A percentile compares a stretch with the other conserved stretches of the same genome.
Evolutionary conservation across 2,329 filamentous ascomycete genomes (phyloP).

Genomic region (Cadophora malorum): DNA sequence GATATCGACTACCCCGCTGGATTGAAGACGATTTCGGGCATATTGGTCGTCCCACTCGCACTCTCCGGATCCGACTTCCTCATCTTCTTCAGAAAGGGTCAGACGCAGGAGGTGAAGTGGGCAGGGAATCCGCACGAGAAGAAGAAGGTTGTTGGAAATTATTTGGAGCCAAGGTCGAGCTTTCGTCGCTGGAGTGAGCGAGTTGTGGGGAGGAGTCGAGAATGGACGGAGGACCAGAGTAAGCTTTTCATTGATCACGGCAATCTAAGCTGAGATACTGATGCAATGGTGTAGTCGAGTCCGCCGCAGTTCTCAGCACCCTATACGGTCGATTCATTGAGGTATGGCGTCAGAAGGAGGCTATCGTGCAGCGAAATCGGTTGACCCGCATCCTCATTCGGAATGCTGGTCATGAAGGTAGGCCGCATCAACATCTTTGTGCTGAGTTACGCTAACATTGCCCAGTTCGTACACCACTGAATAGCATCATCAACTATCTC

Average conservation of each 20-base stretch:
- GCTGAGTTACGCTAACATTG: slow-evolving; percentile 4
- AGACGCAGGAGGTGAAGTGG: slow-evolving; percentile 36
- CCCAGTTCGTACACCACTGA: slow-evolving; percentile 73
- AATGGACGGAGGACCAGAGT: slow-evolving; percentile 39
- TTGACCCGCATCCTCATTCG: slow-evolving; percentile 34
- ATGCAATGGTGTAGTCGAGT: slow-evolving; percentile 28
- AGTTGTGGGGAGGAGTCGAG: slow-evolving; percentile 34
- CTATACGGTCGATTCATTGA: slow-evolving; percentile 38
- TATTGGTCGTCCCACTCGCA: slow-evolving; percentile 36
- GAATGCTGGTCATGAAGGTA: slow-evolving; percentile 82
- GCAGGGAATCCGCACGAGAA: slow-evolving; percentile 39
- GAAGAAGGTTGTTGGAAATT: slow-evolving; percentile 25
- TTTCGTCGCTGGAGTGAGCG: slow-evolving; percentile 36
- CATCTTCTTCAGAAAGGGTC: slow-evolving; percentile 36
- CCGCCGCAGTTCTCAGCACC: slow-evolving; percentile 34
- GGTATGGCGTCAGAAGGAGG: slow-evolving; percentile 36
- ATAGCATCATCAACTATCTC: slow-evolving; percentile 91
- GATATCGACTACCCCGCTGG: slow-evolving; percentile 27
- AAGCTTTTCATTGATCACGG: neutral
- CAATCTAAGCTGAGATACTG: neutral
- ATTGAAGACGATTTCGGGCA: slow-evolving; percentile 28
- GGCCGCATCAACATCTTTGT: neutral
- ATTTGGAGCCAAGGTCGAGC: slow-evolving; percentile 35
- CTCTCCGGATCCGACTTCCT: slow-evolving; percentile 35
- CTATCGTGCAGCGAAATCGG: slow-evolving; percentile 34